Evolutionary conservation across 306 rosid species (phyloP), one percentile per base, ranked within the genome.

Genomic region (Amphicarpaea edgeworthii): DNA sequence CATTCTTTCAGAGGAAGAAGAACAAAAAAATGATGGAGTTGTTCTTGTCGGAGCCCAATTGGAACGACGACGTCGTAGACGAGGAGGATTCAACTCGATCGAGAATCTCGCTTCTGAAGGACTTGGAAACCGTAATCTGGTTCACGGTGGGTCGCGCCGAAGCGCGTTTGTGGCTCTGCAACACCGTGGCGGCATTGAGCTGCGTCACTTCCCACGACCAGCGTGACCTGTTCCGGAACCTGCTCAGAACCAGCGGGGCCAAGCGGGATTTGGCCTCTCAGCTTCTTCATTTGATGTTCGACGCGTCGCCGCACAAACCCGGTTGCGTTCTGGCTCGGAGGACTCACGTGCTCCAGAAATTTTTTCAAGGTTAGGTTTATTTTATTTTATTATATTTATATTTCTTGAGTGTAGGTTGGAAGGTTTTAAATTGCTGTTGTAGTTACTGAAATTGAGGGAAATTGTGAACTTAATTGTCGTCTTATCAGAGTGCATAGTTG

Each of bases 111-210:
- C 83, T 94, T 16, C 75, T 92, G 80, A 89, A 77, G 37, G 83
- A 88, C 50, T 47, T 95, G 85, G 96, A 90, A 72, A 87, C 86
- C 26, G 78, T 83, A 65, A 73, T 95, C 23, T 80, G 89, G 90
- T 83, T 89, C 1, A 16, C 86, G 17, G 73, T 89, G 83, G 88
- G 88, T 70, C 93, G 91, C 23, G 79, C 91, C 3, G 97, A 95
- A 79, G 87, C 91, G 67, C 87, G 96, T 32, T 72, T 90, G 43
- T 95, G 98, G 97, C 96, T 95, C 62, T 86, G 92, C 76, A 89
- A 81, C 53, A 76, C 91, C 6, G 81, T 95, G 30, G 85, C 91
- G 4, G 82, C 88, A 28, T 66, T 90, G 73, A 73, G 64, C 63
- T 82, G 86, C 19, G 69, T 95, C 38, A 42, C 75, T 60, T 65